Evolutionary conservation across 495 filamentous ascomycete genomes (phyloP).

Genomic region (Penicillium paxilli): DNA sequence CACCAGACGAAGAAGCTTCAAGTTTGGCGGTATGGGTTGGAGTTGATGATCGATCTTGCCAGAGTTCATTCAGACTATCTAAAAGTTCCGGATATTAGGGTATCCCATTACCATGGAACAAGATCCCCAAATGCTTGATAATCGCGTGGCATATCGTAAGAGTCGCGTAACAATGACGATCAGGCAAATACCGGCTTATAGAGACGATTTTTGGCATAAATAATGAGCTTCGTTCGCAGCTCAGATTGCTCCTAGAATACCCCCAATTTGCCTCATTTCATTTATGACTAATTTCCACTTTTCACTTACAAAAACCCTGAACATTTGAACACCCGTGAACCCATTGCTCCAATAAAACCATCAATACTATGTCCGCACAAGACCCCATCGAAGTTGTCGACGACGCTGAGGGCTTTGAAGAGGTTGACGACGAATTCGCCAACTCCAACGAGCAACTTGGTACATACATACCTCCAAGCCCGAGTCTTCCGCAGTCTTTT

Average conservation of each 20-base stretch:
- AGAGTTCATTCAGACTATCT: no score
- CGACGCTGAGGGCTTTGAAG: neutral
- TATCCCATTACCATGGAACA: neutral
- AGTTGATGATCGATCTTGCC: no score
- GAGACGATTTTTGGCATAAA: neutral
- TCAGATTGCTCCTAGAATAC: neutral
- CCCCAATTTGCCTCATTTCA: no score
- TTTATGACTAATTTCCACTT: no score
- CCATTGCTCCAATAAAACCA: no score
- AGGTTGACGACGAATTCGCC: neutral
- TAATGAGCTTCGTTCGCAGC: neutral
- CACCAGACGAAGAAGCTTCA: no score
- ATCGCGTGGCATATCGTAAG: neutral
- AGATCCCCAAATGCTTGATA: neutral
- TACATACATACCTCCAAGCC: no score
- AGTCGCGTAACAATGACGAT: conserved; percentile 4
- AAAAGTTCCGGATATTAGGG: neutral
- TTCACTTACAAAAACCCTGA: no score
- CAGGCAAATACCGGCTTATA: neutral
- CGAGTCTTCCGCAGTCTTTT: neutral
- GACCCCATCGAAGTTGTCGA: conserved; percentile 2
- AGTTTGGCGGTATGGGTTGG: no score
- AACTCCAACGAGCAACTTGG: conserved; percentile 1
- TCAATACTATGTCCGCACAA: neutral
- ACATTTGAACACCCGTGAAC: no score